phyloP scores from a whole-genome alignment of 2,329 filamentous ascomycete genomes.

The Sporothrix mexicana region DNA sequence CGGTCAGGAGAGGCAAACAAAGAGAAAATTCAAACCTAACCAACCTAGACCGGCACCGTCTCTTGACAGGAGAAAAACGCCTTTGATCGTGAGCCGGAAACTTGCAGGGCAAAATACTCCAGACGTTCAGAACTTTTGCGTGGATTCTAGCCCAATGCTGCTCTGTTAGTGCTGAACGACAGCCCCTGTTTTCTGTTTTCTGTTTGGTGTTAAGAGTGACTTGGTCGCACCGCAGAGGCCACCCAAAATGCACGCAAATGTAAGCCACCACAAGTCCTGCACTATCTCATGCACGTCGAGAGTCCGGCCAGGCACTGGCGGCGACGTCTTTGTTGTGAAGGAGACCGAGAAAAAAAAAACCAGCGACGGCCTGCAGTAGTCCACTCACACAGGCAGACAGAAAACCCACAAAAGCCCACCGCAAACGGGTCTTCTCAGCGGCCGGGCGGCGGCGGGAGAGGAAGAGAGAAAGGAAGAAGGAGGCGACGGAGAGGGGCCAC shows the following conservation, averaged over 20 bases:
- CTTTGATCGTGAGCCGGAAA: background rate
- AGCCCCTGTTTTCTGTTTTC: background rate
- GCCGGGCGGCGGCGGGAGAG: background rate
- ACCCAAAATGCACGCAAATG: background rate
- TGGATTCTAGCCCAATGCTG: background rate
- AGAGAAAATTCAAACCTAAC: background rate
- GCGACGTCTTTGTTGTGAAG: background rate
- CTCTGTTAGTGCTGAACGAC: background rate
- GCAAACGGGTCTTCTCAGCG: background rate
- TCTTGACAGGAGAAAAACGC: background rate
- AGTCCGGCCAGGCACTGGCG: background rate
- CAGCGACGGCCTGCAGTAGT: conserved; percentile 10
- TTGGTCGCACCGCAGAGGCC: background rate
- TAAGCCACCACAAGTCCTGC: background rate
- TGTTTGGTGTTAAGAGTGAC: conserved; percentile 15
- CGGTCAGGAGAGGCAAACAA: background rate
- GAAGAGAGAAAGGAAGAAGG: too few relatives aligned
- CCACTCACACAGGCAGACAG: background rate
- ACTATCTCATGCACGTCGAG: conserved; percentile 17
- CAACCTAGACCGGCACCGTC: too few relatives aligned
- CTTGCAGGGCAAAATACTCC: background rate
- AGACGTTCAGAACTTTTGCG: background rate
- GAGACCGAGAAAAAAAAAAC: background rate
- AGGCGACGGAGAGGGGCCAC: background rate
- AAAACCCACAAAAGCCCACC: conserved; percentile 12